Evolutionary conservation across 1,284 basidiomycete genomes (phyloP).

Genomic region (Omphalotus olearius): DNA sequence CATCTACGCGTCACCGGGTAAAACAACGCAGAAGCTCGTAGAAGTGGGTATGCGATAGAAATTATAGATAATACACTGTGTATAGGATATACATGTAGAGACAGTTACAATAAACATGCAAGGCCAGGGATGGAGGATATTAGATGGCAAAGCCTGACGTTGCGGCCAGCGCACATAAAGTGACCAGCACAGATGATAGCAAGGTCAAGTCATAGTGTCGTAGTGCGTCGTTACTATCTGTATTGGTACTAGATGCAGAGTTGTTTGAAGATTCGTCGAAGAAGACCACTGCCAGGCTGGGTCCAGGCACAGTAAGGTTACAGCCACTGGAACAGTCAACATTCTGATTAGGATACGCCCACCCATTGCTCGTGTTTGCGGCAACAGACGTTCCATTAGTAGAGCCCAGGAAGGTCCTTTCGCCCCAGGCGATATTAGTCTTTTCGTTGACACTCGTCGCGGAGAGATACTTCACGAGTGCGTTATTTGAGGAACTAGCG

Average conservation of each 20-base stretch:
- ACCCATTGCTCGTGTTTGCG: conserved; percentile 23
- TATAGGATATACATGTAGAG: no score
- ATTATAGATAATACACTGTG: no score
- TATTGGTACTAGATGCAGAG: neutral
- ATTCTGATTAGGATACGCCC: conserved; percentile 34
- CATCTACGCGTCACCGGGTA: no score
- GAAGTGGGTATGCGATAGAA: no score
- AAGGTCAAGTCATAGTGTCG: no score
- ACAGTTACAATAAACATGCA: no score
- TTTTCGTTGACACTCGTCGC: conserved; percentile 46
- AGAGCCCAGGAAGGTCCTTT: conserved; percentile 5
- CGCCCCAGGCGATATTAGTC: conserved; percentile 51
- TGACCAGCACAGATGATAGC: no score
- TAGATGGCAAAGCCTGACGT: no score
- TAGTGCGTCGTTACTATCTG: no score
- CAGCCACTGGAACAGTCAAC: conserved; percentile 37
- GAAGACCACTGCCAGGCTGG: conserved; percentile 43
- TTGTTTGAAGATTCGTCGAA: conserved; percentile 12
- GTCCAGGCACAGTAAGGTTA: conserved; percentile 36
- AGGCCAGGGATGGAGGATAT: no score
- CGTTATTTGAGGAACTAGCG: neutral
- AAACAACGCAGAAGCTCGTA: no score
- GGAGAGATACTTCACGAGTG: conserved; percentile 41
- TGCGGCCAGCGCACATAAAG: no score
- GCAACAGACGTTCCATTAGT: conserved; percentile 6